A percentile compares a stretch with the other conserved stretches of the same genome.
phyloP scores from a whole-genome alignment of 1,284 basidiomycete genomes.

The Sporisorium reilianum region DNA sequence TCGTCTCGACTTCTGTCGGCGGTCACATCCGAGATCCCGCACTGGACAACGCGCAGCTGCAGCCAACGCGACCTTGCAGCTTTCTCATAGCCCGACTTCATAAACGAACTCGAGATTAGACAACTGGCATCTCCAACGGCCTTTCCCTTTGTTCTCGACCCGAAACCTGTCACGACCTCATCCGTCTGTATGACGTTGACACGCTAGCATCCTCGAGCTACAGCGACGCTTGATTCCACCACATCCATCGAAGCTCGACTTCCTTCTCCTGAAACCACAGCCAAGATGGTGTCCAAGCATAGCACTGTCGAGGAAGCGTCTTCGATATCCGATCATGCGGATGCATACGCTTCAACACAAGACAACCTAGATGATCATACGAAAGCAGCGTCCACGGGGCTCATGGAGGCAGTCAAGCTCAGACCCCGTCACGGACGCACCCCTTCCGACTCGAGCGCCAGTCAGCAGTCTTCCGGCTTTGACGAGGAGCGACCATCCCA shows the following conservation, averaged over 20 bases:
- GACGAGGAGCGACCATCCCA: slow-evolving; percentile 40
- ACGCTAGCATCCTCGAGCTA: slow-evolving; percentile 22
- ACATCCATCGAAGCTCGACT: slow-evolving; percentile 7
- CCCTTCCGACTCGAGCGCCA: slow-evolving; percentile 31
- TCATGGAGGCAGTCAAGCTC: slow-evolving; percentile 38
- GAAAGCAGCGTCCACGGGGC: background rate
- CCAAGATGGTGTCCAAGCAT: slow-evolving; percentile 16
- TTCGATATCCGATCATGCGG: background rate
- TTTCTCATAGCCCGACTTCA: slow-evolving; percentile 22
- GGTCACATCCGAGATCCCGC: background rate
- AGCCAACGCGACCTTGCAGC: slow-evolving; percentile 5
- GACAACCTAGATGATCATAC: background rate
- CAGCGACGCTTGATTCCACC: slow-evolving; percentile 23
- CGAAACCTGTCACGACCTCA: background rate
- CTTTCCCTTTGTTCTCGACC: slow-evolving; percentile 13
- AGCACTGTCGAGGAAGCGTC: background rate
- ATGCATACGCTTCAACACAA: background rate
- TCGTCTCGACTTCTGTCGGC: background rate
- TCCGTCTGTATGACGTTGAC: slow-evolving; percentile 8
- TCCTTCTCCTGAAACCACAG: background rate
- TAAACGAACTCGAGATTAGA: slow-evolving; percentile 16
- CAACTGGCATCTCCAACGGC: slow-evolving; percentile 2
- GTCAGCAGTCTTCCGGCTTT: slow-evolving; percentile 37
- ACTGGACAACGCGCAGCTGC: background rate
- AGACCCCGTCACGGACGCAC: slow-evolving; percentile 25